These are phyloP conservation scores for Vigna mungo DNA, from an alignment of 306 rosid species.

Conservation along the genomic window DNA sequence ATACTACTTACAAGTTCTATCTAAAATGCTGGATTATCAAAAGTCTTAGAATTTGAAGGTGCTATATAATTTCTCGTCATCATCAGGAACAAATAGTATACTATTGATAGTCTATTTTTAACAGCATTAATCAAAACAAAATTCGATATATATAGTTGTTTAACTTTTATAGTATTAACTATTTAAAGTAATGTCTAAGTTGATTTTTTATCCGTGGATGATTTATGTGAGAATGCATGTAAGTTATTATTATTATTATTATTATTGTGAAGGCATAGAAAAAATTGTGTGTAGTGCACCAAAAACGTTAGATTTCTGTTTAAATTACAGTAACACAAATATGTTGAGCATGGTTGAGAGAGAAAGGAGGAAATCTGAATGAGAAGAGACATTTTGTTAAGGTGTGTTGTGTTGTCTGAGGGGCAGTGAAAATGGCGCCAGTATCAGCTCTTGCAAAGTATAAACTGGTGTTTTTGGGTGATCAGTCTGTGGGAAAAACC, in stretches of 20 bases:
- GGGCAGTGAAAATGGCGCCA: slow-evolving; percentile 49
- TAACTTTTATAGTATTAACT: no score
- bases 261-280: neutral
- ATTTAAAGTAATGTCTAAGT: neutral
- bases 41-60: no score
- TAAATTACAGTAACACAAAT: neutral
- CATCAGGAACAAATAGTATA: no score
- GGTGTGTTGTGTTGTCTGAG: neutral
- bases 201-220: neutral
- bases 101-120: neutral
- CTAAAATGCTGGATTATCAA: no score
- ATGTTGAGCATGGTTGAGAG: slow-evolving; percentile 1
- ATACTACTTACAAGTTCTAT: no score
- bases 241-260: neutral
- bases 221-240: neutral
- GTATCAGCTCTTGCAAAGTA: slow-evolving; percentile 61
- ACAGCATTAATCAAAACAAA: neutral
- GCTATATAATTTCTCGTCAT: no score
- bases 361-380: slow-evolving; percentile 42
- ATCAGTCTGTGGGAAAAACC: slow-evolving; percentile 61
- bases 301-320: neutral
- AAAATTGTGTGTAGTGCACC: neutral
- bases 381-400: slow-evolving; percentile 16
- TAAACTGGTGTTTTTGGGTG: slow-evolving; percentile 60
- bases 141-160: neutral